Evolutionary conservation across 495 filamentous ascomycete genomes (phyloP).

Genomic region (Monascus purpureus): DNA sequence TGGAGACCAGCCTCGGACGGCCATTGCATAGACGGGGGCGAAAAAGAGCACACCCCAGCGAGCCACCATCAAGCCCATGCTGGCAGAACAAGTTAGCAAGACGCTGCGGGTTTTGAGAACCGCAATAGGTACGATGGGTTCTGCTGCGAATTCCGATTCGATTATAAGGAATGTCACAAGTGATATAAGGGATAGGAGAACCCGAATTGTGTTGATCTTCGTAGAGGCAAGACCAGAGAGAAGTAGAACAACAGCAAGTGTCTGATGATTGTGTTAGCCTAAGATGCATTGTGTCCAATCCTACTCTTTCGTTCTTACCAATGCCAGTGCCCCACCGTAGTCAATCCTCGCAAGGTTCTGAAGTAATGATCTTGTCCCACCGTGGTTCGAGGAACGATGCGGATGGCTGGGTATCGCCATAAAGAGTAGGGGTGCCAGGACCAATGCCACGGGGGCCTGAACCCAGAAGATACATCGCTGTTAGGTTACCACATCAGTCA

Average conservation of each 20-base stretch:
- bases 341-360: conserved; percentile 48
- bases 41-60: conserved; percentile 71
- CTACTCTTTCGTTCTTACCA: conserved; percentile 28
- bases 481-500: neutral
- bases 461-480: conserved; percentile 55
- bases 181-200: conserved; percentile 38
- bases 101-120: conserved; percentile 50
- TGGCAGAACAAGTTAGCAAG: conserved; percentile 51
- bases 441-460: conserved; percentile 43
- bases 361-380: conserved; percentile 10
- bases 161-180: conserved; percentile 45
- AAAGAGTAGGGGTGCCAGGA: conserved; percentile 43
- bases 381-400: conserved; percentile 10
- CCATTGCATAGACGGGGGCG: conserved; percentile 58
- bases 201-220: conserved; percentile 39
- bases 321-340: conserved; percentile 48
- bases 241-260: conserved; percentile 42
- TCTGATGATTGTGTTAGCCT: conserved; percentile 17
- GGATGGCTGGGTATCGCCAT: conserved; percentile 40
- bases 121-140: conserved; percentile 57
- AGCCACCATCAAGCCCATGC: conserved; percentile 58
- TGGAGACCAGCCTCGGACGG: conserved; percentile 49
- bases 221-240: conserved; percentile 50
- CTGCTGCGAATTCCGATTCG: conserved; percentile 38
- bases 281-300: conserved; percentile 1